These are phyloP conservation scores for Hymenoscyphus scutula DNA, from an alignment of 2,329 filamentous ascomycete species.

Conservation along the genomic window DNA sequence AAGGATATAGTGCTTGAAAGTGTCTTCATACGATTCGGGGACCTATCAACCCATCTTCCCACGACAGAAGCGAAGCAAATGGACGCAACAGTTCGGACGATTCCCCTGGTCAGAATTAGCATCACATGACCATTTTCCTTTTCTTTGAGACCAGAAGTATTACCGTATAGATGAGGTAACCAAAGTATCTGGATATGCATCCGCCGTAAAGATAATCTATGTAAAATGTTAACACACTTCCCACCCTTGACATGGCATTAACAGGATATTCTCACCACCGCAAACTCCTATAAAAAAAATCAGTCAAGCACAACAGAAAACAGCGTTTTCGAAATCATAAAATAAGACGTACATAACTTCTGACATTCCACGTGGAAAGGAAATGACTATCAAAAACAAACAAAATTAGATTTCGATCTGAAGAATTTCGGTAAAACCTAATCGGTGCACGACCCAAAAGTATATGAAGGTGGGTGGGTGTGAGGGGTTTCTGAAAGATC, in stretches of 20 bases:
- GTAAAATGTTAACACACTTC: slow-evolving; percentile 30
- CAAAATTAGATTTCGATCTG: not conserved
- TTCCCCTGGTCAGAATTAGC: slow-evolving; percentile 32
- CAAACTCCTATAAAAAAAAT: slow-evolving; percentile 26
- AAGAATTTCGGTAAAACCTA: not conserved
- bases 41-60: slow-evolving; percentile 43
- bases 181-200: slow-evolving; percentile 43
- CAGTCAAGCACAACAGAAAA: not conserved
- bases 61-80: slow-evolving; percentile 43
- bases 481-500: not conserved
- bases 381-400: slow-evolving; percentile 8
- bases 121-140: slow-evolving; percentile 19
- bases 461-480: not conserved
- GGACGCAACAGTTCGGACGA: slow-evolving; percentile 39
- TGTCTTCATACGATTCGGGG: slow-evolving; percentile 41
- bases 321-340: not conserved
- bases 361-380: slow-evolving; percentile 50
- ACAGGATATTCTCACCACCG: slow-evolving; percentile 25
- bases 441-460: not conserved
- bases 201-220: slow-evolving; percentile 55
- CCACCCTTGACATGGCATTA: not conserved
- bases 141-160: slow-evolving; percentile 13
- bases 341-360: slow-evolving; percentile 39
- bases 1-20: slow-evolving; percentile 43
- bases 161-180: slow-evolving; percentile 41